Percentiles rank a stretch among this genome's conserved stretches.
Conservation (phyloP, 2,329 filamentous ascomycete species). For the Stemphylium lycopersici region DNA sequence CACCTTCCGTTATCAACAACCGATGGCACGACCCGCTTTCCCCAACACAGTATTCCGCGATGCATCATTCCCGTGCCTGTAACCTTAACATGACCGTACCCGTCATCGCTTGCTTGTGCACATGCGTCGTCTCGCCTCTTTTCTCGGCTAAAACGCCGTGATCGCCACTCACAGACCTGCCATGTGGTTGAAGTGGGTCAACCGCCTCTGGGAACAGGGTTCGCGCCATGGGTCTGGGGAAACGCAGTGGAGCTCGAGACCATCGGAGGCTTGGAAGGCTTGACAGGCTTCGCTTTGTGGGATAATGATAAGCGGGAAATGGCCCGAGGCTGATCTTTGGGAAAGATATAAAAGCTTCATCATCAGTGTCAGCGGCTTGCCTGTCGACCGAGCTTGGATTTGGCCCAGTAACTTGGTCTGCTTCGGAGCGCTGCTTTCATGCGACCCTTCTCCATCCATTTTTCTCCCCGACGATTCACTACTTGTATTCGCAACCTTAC, state of each 20-base stretch:
- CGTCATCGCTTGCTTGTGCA: conserved; percentile 1
- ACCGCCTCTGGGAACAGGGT: conserved; percentile 11
- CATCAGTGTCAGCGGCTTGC: conserved; percentile 1
- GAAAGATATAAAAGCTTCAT: conserved; percentile 17
- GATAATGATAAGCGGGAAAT: conserved; percentile 17
- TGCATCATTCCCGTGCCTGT: conserved; percentile 7
- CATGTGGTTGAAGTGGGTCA: conserved; percentile 12
- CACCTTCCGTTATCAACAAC: conserved; percentile 13
- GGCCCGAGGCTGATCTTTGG: conserved; percentile 9
- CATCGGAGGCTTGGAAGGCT: conserved; percentile 4
- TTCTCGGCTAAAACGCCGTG: conserved; percentile 14
- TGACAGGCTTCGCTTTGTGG: conserved; percentile 1
- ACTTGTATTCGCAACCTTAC: background rate
- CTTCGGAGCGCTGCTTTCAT: background rate
- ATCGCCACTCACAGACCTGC: conserved; percentile 2
- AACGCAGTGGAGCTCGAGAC: conserved; percentile 3
- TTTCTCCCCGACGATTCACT: background rate
- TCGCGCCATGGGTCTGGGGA: conserved; percentile 7
- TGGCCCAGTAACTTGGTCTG: conserved; percentile 1
- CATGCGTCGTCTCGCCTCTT: background rate
- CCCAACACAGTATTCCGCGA: conserved; percentile 15
- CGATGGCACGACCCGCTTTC: conserved; percentile 4
- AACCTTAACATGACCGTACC: conserved; percentile 10
- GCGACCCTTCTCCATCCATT: background rate
- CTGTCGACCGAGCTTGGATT: conserved; percentile 7